Evolutionary conservation across 148 eudicot genomes (phyloP).

Genomic region (Rhododendron henanense): DNA sequence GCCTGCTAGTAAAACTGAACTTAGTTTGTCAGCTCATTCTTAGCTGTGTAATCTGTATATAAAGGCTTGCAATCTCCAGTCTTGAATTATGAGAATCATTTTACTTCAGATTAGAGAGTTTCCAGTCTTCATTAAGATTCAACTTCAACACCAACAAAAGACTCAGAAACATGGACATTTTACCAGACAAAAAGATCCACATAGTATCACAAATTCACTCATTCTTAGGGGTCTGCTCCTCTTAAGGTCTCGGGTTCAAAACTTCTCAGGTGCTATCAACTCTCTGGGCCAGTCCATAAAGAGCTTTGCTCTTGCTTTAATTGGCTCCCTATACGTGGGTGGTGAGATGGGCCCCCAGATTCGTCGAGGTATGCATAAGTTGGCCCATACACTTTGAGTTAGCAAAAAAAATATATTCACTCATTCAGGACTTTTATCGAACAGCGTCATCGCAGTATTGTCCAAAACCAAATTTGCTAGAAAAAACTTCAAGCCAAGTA

Average conservation of each 20-base stretch:
- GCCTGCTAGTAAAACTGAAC: not conserved
- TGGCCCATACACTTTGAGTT: not conserved
- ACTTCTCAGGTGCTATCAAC: not conserved
- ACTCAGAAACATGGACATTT: not conserved
- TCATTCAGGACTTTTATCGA: slow-evolving; percentile 33
- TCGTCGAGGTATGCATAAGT: not conserved
- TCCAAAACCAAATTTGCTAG: not conserved
- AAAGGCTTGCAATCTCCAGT: not conserved
- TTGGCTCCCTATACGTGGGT: not conserved
- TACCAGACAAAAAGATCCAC: not conserved
- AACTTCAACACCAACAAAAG: not conserved
- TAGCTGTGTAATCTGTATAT: not conserved
- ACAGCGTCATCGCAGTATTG: slow-evolving; percentile 14
- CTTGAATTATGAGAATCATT: not conserved
- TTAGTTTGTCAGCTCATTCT: not conserved
- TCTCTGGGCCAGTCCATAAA: not conserved
- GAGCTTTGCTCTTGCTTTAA: too few relatives aligned
- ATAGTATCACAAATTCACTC: not conserved
- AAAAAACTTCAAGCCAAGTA: not conserved
- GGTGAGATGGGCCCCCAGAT: too few relatives aligned
- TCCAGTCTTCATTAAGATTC: not conserved
- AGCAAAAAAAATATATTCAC: not conserved
- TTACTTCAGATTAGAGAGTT: not conserved
- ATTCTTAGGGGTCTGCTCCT: not conserved
- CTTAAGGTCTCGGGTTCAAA: not conserved